A percentile compares a stretch with the other conserved stretches of the same genome.
Conservation (phyloP, 257 asterid species). For the Solanum gandarillasii region DNA sequence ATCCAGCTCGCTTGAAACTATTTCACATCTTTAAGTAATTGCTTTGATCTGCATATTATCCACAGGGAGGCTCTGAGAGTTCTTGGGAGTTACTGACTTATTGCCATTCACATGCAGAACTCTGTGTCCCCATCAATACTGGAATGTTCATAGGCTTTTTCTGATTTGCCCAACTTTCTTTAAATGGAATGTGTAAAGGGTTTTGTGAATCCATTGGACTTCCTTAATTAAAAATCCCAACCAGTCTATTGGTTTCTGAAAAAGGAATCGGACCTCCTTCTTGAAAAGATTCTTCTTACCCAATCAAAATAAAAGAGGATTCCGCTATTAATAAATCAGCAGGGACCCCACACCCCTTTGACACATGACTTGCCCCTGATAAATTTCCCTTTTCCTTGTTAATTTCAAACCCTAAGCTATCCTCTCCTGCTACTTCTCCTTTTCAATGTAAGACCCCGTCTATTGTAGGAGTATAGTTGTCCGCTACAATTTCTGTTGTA, state of each 20-base stretch:
- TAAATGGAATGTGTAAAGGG: background rate
- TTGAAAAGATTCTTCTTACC: background rate
- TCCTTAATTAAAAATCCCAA: background rate
- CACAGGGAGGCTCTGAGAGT: background rate
- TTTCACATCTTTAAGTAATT: background rate
- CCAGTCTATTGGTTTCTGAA: background rate
- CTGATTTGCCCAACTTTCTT: background rate
- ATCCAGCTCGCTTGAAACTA: background rate
- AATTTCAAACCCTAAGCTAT: background rate
- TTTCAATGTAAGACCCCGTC: background rate
- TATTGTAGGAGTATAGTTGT: background rate
- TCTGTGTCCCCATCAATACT: background rate
- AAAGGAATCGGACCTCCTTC: background rate
- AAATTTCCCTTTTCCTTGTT: background rate
- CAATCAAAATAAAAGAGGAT: background rate
- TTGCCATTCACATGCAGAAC: background rate
- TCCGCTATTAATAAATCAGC: background rate
- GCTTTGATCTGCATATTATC: background rate
- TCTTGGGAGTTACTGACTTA: background rate
- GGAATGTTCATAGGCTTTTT: background rate
- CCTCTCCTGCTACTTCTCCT: background rate
- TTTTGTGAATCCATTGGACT: background rate
- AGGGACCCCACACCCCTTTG: background rate
- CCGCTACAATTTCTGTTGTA: background rate
- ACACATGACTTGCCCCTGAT: background rate